phyloP scores from a whole-genome alignment of 768 basidiomycete genomes.

The Pisolithus orientalis region DNA sequence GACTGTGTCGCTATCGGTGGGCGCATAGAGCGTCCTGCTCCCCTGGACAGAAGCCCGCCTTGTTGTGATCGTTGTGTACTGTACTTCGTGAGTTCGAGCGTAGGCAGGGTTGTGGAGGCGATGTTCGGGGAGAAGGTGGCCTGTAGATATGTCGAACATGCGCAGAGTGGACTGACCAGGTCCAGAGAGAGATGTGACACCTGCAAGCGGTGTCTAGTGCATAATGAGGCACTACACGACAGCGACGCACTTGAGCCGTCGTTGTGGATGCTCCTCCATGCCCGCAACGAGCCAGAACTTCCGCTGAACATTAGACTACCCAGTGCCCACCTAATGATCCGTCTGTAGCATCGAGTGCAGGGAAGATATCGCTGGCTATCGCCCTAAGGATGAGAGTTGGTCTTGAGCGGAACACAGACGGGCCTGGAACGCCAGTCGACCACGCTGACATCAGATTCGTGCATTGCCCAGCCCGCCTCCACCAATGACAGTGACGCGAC shows the following conservation, averaged over 20 bases:
- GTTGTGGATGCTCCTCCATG: slow-evolving; percentile 79
- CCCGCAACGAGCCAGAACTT: slow-evolving; percentile 31
- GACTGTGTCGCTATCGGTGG: slow-evolving; percentile 59
- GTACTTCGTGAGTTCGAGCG: slow-evolving; percentile 46
- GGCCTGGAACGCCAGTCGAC: slow-evolving; percentile 85
- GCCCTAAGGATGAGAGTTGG: slow-evolving; percentile 56
- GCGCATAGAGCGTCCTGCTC: slow-evolving; percentile 42
- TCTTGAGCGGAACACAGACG: slow-evolving; percentile 60
- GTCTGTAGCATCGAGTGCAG: slow-evolving; percentile 29
- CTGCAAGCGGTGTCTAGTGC: slow-evolving; percentile 31
- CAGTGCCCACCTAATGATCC: slow-evolving; percentile 51
- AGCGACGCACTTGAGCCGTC: slow-evolving; percentile 48
- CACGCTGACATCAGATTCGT: slow-evolving; percentile 70
- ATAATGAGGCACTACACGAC: neutral
- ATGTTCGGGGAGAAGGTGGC: slow-evolving; percentile 60
- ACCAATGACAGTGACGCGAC: slow-evolving; percentile 12
- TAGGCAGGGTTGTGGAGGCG: slow-evolving; percentile 43
- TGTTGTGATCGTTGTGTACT: slow-evolving; percentile 49
- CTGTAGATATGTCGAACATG: slow-evolving; percentile 57
- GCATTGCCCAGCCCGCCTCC: slow-evolving; percentile 39
- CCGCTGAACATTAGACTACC: neutral
- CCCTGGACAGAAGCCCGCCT: no score
- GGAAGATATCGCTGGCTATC: slow-evolving; percentile 72
- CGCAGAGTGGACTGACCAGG: slow-evolving; percentile 62
- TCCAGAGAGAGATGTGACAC: no score